A percentile compares a stretch with the other conserved stretches of the same genome.
Conservation (phyloP, 495 filamentous ascomycete species). For the Neurospora hispaniola region DNA sequence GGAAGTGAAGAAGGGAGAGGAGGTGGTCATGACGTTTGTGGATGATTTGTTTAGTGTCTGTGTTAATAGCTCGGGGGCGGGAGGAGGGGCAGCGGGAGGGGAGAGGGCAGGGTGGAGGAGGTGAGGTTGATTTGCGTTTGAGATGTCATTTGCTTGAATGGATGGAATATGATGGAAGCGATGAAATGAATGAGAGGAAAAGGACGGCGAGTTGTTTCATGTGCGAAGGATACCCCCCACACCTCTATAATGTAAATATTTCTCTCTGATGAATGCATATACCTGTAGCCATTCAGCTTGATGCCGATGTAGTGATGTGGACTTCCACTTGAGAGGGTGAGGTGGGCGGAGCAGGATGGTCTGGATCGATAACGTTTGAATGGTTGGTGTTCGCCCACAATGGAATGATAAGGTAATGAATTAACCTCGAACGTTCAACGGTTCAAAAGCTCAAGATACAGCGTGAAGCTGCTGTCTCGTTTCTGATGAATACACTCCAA, state of each 20-base stretch:
- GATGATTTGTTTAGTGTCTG: slow-evolving; percentile 28
- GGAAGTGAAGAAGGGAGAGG: slow-evolving; percentile 16
- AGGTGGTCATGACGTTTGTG: slow-evolving; percentile 25
- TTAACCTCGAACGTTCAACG: not conserved
- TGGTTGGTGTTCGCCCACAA: not conserved
- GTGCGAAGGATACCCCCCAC: not conserved
- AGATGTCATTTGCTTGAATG: not conserved
- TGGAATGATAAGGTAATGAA: not conserved
- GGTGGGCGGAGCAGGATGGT: not conserved
- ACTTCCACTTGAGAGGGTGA: not conserved
- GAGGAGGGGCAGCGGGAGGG: not conserved
- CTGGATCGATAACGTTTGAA: not conserved
- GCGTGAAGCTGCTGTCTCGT: not conserved
- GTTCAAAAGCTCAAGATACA: not conserved
- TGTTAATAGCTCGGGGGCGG: slow-evolving; percentile 11
- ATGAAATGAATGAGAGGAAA: not conserved
- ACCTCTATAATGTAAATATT: not conserved
- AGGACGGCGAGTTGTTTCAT: not conserved
- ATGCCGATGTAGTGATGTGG: not conserved
- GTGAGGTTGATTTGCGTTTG: not conserved
- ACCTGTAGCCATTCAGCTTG: no score
- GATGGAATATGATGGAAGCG: not conserved
- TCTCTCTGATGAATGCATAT: not conserved
- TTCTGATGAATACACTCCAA: not conserved
- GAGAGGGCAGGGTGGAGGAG: not conserved